phyloP scores from a whole-genome alignment of 805 yeast species.

The Yamadazyma ubonensis region DNA sequence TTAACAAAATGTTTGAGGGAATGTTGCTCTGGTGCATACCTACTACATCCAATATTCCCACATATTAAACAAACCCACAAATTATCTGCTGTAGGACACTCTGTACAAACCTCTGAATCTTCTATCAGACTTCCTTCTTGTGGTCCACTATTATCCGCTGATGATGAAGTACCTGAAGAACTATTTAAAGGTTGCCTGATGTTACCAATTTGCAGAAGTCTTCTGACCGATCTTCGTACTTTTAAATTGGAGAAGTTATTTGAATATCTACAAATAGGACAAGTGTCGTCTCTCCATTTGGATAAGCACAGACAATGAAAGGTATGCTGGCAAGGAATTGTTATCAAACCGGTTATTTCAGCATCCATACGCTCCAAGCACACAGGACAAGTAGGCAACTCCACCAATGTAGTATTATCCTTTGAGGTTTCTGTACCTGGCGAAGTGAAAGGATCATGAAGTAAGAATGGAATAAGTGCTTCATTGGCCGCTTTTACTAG shows the following conservation, averaged over 20 bases:
- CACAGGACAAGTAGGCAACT: slow-evolving; percentile 90
- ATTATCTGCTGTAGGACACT: slow-evolving; percentile 59
- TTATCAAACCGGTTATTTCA: slow-evolving; percentile 72
- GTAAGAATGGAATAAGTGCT: slow-evolving; percentile 57
- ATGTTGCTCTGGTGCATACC: slow-evolving; percentile 78
- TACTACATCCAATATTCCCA: slow-evolving; percentile 89
- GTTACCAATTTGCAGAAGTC: slow-evolving; percentile 25
- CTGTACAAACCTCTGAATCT: slow-evolving; percentile 41
- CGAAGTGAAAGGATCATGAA: slow-evolving; percentile 71
- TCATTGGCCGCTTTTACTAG: slow-evolving; percentile 18
- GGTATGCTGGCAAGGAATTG: slow-evolving; percentile 91
- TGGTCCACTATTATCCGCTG: too few relatives aligned
- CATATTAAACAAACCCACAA: slow-evolving; percentile 89
- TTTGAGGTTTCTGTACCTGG: slow-evolving; percentile 9
- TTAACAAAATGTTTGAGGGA: slow-evolving; percentile 77
- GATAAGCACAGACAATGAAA: slow-evolving; percentile 87
- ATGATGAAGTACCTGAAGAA: slow-evolving; percentile 11
- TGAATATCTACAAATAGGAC: slow-evolving; percentile 88
- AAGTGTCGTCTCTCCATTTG: slow-evolving; percentile 85
- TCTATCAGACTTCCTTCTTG: slow-evolving; percentile 9
- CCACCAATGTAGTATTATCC: slow-evolving; percentile 31
- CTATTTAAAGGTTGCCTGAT: slow-evolving; percentile 10
- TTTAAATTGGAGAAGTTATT: slow-evolving; percentile 40
- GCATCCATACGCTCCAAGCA: slow-evolving; percentile 88
- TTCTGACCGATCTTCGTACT: slow-evolving; percentile 31